Conservation (phyloP, 139 green algal species). For the Medakamo hakoo region DNA sequence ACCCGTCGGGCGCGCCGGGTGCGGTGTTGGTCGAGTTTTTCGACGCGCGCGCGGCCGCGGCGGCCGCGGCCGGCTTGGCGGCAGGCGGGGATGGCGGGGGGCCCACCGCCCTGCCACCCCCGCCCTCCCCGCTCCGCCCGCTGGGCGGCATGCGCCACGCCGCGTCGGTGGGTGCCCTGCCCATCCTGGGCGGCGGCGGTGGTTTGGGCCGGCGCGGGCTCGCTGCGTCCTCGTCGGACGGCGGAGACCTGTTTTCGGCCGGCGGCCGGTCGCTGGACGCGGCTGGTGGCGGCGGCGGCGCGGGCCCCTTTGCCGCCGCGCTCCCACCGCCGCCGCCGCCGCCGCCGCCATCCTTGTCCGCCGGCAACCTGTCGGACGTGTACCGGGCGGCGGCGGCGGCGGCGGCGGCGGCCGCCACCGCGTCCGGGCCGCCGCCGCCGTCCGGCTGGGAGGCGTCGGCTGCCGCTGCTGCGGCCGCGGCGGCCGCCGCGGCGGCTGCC, state of each 20-base stretch:
- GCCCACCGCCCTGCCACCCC: too few species aligned
- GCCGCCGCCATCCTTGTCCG: slow-evolving; percentile 3
- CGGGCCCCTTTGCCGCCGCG: neutral
- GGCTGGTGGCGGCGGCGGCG: neutral
- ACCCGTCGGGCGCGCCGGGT: slow-evolving; percentile 7
- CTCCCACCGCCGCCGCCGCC: neutral
- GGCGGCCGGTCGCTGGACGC: too few species aligned
- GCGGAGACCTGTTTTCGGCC: too few species aligned
- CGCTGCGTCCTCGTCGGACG: too few species aligned
- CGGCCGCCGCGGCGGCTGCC: neutral
- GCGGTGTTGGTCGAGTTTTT: slow-evolving; percentile 74
- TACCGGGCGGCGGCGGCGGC: neutral
- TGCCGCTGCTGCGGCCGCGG: slow-evolving; percentile 2
- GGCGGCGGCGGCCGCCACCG: neutral
- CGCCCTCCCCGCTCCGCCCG: too few species aligned
- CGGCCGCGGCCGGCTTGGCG: slow-evolving; percentile 2
- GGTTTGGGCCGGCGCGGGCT: too few species aligned
- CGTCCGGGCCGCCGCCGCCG: neutral
- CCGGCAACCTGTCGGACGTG: slow-evolving; percentile 1
- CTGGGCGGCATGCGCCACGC: slow-evolving; percentile 4
- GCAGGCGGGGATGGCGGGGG: too few species aligned
- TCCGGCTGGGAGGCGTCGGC: slow-evolving; percentile 6
- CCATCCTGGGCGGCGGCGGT: too few species aligned
- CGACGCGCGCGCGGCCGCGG: slow-evolving; percentile 36
- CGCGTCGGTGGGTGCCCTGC: slow-evolving; percentile 4